These are phyloP conservation scores for Nannochloris sp. DNA, from an alignment of 139 green algal genomes.

Conservation along the genomic window DNA sequence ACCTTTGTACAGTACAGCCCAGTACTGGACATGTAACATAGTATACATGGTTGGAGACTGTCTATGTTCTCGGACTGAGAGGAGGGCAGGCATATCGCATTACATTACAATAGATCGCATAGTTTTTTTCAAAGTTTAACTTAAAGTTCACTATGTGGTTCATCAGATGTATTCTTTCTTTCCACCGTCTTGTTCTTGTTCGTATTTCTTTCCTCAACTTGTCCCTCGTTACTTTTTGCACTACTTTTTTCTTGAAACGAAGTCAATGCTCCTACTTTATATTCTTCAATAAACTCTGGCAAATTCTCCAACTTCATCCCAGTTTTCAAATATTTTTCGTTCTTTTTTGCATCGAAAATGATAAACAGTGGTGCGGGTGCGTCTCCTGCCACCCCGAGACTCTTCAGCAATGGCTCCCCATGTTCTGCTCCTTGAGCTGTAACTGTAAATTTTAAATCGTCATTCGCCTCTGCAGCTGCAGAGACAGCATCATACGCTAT, in stretches of 20 bases:
- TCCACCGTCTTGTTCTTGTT: neutral
- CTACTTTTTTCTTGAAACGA: neutral
- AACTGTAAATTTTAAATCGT: constrained; percentile 11
- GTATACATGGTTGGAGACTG: no score
- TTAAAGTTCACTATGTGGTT: no score
- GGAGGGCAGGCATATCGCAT: no score
- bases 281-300: constrained; percentile 34
- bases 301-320: constrained; percentile 1
- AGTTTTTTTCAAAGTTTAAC: no score
- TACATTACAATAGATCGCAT: neutral
- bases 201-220: neutral
- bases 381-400: constrained; percentile 27
- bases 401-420: constrained; percentile 9
- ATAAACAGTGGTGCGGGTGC: constrained; percentile 14
- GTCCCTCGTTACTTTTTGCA: neutral
- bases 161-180: no score
- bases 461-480: constrained; percentile 10
- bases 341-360: constrained; percentile 16
- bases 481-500: neutral
- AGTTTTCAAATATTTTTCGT: neutral
- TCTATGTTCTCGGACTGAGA: no score
- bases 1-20: no score
- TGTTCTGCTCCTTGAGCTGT: neutral
- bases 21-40: no score
- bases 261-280: constrained; percentile 8